Percentiles rank a stretch among this genome's conserved stretches.
phyloP scores from a whole-genome alignment of 345 rosid species.

The Eucalyptus virginea region DNA sequence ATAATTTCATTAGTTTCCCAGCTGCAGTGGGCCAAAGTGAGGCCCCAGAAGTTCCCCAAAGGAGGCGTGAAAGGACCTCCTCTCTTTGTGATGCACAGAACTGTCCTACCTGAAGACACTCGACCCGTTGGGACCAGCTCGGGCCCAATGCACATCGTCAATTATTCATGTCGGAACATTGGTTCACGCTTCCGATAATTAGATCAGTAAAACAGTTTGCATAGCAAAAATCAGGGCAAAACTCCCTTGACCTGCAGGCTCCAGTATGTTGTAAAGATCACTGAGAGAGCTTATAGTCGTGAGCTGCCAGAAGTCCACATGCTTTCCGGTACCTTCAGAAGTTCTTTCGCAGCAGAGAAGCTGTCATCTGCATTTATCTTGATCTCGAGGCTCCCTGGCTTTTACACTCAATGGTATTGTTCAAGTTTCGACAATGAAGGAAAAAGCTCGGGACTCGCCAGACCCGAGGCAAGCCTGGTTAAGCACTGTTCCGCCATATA shows the following conservation, averaged over 20 bases:
- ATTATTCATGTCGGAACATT: not conserved
- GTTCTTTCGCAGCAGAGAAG: not conserved
- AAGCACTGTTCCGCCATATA: not conserved
- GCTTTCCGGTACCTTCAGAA: not conserved
- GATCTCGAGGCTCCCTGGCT: not conserved
- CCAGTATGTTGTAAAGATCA: not conserved
- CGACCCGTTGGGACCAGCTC: not conserved
- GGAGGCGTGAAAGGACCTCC: no score
- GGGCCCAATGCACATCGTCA: not conserved
- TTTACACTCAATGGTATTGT: not conserved
- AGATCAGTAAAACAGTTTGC: not conserved
- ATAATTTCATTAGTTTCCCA: no score
- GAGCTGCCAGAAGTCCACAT: not conserved
- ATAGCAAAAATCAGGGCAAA: not conserved
- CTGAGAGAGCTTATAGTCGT: not conserved
- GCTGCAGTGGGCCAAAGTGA: no score
- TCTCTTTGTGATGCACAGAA: no score
- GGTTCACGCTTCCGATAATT: rapidly evolving
- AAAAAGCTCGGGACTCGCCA: not conserved
- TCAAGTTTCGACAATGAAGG: not conserved
- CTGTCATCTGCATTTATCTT: not conserved
- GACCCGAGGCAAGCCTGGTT: not conserved
- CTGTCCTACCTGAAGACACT: not conserved
- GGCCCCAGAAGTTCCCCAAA: no score
- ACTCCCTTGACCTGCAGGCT: not conserved